Evolutionary conservation across 148 eudicot species (phyloP).

Genomic region (Hydrangea macrophylla): DNA sequence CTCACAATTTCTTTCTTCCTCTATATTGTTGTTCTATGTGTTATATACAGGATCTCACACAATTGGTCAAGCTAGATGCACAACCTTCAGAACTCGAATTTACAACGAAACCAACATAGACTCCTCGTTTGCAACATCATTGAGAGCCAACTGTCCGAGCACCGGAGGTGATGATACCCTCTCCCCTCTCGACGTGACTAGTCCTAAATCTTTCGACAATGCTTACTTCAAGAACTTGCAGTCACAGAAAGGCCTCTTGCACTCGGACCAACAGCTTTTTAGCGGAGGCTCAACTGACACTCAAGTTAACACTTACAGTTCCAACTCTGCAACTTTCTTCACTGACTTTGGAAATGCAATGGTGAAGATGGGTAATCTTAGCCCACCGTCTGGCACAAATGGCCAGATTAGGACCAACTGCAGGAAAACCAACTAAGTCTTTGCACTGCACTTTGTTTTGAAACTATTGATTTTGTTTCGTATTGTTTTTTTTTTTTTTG

Average conservation of each 20-base stretch:
- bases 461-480: no score
- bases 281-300: conserved; percentile 50
- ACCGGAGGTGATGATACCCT: conserved; percentile 41
- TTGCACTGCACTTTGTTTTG: no score
- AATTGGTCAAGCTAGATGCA: conserved; percentile 55
- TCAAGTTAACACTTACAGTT: conserved; percentile 37
- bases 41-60: neutral
- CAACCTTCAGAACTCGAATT: conserved; percentile 31
- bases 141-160: conserved; percentile 39
- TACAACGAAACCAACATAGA: conserved; percentile 63
- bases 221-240: conserved; percentile 42
- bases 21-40: no score
- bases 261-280: conserved; percentile 64
- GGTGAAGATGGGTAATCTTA: conserved; percentile 63
- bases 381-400: conserved; percentile 51
- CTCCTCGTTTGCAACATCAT: conserved; percentile 37
- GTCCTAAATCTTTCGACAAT: conserved; percentile 49
- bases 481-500: no score
- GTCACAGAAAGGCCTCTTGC: conserved; percentile 45
- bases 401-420: conserved; percentile 68
- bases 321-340: conserved; percentile 40
- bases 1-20: no score
- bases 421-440: conserved; percentile 45
- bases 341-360: conserved; percentile 55
- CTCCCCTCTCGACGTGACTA: conserved; percentile 48